Conservation (phyloP, 2,329 filamentous ascomycete genomes). For the Ampelomyces quisqualis region DNA sequence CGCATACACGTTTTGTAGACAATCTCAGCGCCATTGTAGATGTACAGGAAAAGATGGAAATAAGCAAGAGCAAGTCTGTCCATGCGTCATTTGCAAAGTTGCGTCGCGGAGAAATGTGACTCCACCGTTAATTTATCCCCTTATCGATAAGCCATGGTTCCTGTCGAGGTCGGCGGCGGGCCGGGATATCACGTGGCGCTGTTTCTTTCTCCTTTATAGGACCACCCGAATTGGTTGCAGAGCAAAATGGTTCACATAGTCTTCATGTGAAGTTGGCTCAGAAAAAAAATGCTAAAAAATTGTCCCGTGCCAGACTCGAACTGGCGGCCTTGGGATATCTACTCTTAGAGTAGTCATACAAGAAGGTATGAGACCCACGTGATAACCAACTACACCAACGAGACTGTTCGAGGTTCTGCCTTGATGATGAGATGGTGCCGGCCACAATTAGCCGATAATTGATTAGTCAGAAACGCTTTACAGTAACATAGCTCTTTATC, state of each 20-base stretch:
- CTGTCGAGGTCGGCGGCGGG: slow-evolving; percentile 23
- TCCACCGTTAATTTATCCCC: slow-evolving; percentile 19
- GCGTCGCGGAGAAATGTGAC: slow-evolving; percentile 11
- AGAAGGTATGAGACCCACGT: slow-evolving; percentile 34
- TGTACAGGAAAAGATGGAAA: slow-evolving; percentile 5
- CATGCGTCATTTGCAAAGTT: slow-evolving; percentile 13
- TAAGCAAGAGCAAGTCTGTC: slow-evolving; percentile 6
- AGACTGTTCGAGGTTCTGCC: no score
- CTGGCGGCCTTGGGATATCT: slow-evolving; percentile 34
- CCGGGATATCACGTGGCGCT: no score
- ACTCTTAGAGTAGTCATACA: slow-evolving; percentile 24
- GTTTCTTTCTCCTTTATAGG: no score
- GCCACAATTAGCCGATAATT: no score
- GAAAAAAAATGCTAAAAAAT: not conserved
- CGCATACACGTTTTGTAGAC: slow-evolving; percentile 25
- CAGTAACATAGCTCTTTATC: no score
- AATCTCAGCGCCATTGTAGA: slow-evolving; percentile 37
- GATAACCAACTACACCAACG: slow-evolving; percentile 36
- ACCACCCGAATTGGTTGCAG: no score
- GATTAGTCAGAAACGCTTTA: no score
- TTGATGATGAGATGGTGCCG: no score
- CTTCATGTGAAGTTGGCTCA: not conserved
- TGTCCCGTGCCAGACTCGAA: slow-evolving; percentile 33
- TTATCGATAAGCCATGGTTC: slow-evolving; percentile 8
- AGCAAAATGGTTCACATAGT: no score